Conservation (phyloP, 169 alveolate species). For the Cryptosporidium andersoni region DNA sequence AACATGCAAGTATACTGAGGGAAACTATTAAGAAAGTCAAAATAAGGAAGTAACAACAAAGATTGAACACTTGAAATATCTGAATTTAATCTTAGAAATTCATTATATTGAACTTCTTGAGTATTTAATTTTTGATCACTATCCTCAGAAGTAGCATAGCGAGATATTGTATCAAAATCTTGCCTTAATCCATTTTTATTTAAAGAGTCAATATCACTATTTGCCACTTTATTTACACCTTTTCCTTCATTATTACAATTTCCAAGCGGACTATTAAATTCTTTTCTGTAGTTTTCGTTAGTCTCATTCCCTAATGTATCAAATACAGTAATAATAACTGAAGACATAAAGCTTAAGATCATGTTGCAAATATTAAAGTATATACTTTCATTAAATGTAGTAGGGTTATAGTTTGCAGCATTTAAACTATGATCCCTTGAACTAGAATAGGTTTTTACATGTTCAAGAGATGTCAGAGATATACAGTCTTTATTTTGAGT, state of each 20-base stretch:
- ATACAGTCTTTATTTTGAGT: background rate
- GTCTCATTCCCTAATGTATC: slow-evolving; percentile 6
- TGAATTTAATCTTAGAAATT: background rate
- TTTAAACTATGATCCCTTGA: background rate
- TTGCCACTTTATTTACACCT: too few species aligned
- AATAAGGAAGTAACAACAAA: slow-evolving; percentile 24
- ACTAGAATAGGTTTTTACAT: background rate
- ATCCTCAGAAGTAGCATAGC: too few species aligned
- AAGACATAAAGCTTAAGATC: slow-evolving; percentile 40
- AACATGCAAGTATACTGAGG: slow-evolving; percentile 31
- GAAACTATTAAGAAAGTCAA: slow-evolving; percentile 8
- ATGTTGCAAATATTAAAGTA: slow-evolving; percentile 21
- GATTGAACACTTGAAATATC: slow-evolving; percentile 20
- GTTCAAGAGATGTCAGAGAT: too few species aligned
- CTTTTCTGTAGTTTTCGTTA: too few species aligned
- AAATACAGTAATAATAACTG: slow-evolving; percentile 49
- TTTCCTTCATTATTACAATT: too few species aligned
- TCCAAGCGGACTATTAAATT: too few species aligned
- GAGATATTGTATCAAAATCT: too few species aligned
- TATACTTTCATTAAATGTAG: background rate
- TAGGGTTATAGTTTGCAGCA: background rate
- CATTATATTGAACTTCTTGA: too few species aligned
- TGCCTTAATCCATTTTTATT: too few species aligned
- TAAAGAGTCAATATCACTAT: too few species aligned
- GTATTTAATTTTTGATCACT: too few species aligned